Base-by-base conservation (phyloP, 2,329 filamentous ascomycete genomes). In the Ascochyta pisi region DNA sequence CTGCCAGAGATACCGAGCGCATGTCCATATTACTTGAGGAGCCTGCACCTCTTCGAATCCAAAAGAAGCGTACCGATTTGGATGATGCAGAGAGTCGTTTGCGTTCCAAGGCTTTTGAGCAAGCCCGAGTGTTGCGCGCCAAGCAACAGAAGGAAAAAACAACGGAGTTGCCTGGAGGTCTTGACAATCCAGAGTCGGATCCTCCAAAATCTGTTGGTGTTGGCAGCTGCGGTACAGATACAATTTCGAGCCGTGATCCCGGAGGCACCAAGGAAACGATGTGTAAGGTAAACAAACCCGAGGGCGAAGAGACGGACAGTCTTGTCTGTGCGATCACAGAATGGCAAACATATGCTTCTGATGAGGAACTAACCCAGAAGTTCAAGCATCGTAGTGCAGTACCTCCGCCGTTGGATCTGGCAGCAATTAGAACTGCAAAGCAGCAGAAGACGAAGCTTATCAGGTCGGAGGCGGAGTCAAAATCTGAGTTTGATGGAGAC, bases 61-160 rank as follows among this genome's bases (percentile, higher is more conserved):
- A 24, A 2, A 42, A 41, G 31, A 35, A 3, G 4, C 16, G 2
- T 8, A 16, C 22, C 15, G 6, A 16, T 13, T 8, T 19, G 7
- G 23, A 13, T 4, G 6, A 6, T 23, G 5, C 33, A 31, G 37
- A 24, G 6, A 38, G 16, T 19, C 23, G 3, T 26, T 10, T 15
- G 24, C 23, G 7, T 5, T 41, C 50, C n/a, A 33, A 49, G 6
- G 54, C 34, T 1, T 42, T 59, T 9, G 39, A 57, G 12, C 52
- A 39, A 1, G 38, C 51, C 3, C 37, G 23, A 22, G 27, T 22
- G 1, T 8, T 51, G 4, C 56, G 56, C 10, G 42, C 40, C 1
- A 26, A 54, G 10, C 45, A 52, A 15, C 56, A 62, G 29, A 46
- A 52, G 6, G 34, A 31, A n/a, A 23, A 42, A 4, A 24, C 59